These are phyloP conservation scores for Thalassiosira ordinaria DNA, from an alignment of 352 stramenopile species.

Conservation along the genomic window DNA sequence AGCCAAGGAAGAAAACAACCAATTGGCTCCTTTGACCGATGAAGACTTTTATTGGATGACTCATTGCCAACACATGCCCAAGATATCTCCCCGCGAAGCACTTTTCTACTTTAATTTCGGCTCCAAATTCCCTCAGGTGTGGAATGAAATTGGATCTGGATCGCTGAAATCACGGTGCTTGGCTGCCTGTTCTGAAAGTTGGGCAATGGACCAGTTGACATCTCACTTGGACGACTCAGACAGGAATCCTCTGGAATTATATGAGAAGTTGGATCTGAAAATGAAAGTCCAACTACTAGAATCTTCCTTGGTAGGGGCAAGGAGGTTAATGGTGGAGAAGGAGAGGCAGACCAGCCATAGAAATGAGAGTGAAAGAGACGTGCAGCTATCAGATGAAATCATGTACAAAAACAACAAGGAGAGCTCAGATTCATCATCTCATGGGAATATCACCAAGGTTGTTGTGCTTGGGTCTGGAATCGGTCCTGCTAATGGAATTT, in stretches of 20 bases:
- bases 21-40: conserved; percentile 28
- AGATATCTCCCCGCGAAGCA: conserved; percentile 42
- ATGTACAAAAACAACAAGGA: conserved; percentile 35
- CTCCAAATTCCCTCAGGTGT: conserved; percentile 36
- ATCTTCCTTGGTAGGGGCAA: conserved; percentile 32
- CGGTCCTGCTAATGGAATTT: conserved; percentile 44
- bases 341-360: conserved; percentile 1
- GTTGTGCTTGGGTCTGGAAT: conserved; percentile 41
- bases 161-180: conserved; percentile 49
- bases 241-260: conserved; percentile 18
- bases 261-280: conserved; percentile 26
- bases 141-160: conserved; percentile 45
- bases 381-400: conserved; percentile 24
- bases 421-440: conserved; percentile 16
- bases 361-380: conserved; percentile 9
- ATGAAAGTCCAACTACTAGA: conserved; percentile 54
- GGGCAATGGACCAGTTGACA: conserved; percentile 24
- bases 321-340: conserved; percentile 18
- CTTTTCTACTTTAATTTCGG: conserved; percentile 49
- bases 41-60: conserved; percentile 62
- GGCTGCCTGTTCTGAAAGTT: conserved; percentile 15
- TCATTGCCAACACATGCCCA: conserved; percentile 48
- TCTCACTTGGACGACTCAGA: conserved; percentile 26
- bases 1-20: background rate
- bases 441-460: conserved; percentile 11